Percentiles rank a stretch among this genome's conserved stretches.
Evolutionary conservation across 306 rosid species (phyloP).

Genomic region (Crotalaria pallida): DNA sequence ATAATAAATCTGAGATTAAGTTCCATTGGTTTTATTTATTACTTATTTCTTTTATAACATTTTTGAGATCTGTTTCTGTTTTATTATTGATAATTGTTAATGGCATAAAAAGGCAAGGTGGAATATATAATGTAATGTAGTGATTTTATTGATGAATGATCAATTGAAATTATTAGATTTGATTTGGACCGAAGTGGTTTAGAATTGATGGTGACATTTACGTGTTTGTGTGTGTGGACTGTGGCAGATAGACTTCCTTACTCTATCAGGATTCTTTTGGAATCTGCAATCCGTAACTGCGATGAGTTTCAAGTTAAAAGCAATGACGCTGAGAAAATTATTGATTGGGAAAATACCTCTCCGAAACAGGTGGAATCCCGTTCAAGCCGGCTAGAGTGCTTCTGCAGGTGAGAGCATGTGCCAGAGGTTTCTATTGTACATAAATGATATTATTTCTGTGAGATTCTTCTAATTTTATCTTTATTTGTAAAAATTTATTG

Average conservation of each 20-base stretch:
- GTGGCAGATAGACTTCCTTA: slow-evolving; percentile 73
- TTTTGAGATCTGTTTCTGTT: slow-evolving; percentile 1
- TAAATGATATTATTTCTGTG: no score
- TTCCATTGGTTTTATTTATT: not conserved
- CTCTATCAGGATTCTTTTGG: slow-evolving; percentile 86
- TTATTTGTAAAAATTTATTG: no score
- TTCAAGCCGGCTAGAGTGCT: slow-evolving; percentile 97
- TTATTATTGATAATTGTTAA: not conserved
- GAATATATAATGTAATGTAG: not conserved
- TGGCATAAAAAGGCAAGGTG: not conserved
- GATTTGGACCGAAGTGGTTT: not conserved
- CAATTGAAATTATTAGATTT: not conserved
- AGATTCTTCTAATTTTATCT: no score
- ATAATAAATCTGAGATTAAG: not conserved
- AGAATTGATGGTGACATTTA: slow-evolving; percentile 7
- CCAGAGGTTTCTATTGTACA: no score
- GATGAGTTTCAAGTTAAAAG: slow-evolving; percentile 90
- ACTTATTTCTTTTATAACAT: not conserved
- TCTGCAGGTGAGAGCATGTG: slow-evolving; percentile 59
- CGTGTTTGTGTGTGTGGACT: no score
- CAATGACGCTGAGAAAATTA: slow-evolving; percentile 75
- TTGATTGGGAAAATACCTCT: slow-evolving; percentile 83
- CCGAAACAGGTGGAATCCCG: slow-evolving; percentile 87
- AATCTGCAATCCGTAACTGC: slow-evolving; percentile 91
- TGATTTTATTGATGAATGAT: not conserved